Conservation (phyloP, 2,329 filamentous ascomycete species). For the Capronia coronata region DNA sequence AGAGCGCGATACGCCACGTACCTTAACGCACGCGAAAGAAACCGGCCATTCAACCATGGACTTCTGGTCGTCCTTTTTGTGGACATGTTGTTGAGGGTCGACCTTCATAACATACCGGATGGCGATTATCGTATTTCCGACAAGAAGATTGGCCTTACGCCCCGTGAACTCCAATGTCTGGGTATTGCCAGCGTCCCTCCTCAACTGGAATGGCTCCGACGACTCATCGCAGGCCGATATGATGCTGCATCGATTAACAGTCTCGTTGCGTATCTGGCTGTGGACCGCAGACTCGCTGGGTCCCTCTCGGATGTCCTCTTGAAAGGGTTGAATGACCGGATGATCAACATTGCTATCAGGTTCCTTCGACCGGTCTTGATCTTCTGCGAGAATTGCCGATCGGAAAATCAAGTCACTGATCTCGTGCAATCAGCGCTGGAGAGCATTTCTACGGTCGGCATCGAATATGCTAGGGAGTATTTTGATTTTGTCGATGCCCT, state of each 20-base stretch:
- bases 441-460: slow-evolving; percentile 45
- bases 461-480: slow-evolving; percentile 45
- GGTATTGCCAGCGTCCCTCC: slow-evolving; percentile 16
- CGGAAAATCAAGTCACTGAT: slow-evolving; percentile 34
- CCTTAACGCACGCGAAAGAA: slow-evolving; percentile 40
- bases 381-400: slow-evolving; percentile 45
- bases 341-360: slow-evolving; percentile 49
- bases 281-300: slow-evolving; percentile 44
- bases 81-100: slow-evolving; percentile 32
- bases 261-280: slow-evolving; percentile 55
- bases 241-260: slow-evolving; percentile 47
- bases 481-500: slow-evolving; percentile 49
- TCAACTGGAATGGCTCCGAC: slow-evolving; percentile 54
- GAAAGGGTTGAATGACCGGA: slow-evolving; percentile 47
- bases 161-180: slow-evolving; percentile 13
- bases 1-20: slow-evolving; percentile 42
- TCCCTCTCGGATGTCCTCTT: slow-evolving; percentile 46
- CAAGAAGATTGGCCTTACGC: slow-evolving; percentile 19
- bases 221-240: slow-evolving; percentile 58
- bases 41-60: slow-evolving; percentile 40
- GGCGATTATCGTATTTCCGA: slow-evolving; percentile 38
- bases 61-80: slow-evolving; percentile 41
- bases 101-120: slow-evolving; percentile 38
- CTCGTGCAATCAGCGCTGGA: slow-evolving; percentile 40
- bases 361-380: slow-evolving; percentile 53